Evolutionary conservation across 441 rosid genomes (phyloP).

Genomic region (Adansonia grandidieri): DNA sequence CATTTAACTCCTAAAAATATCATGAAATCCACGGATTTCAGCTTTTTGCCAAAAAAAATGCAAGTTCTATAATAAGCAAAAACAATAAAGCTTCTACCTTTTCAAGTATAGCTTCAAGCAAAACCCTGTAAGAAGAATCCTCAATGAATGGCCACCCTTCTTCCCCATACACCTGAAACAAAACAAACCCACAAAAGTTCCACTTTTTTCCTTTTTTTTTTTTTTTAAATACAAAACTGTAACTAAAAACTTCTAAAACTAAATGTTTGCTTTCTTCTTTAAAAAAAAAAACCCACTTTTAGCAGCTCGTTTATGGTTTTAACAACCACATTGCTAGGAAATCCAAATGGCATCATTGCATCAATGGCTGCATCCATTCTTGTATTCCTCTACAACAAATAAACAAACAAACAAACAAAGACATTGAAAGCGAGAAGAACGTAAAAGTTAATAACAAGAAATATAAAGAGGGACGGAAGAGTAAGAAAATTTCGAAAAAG

Average conservation of each 20-base stretch:
- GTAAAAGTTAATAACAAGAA: not conserved
- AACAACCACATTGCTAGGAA: slow-evolving; percentile 27
- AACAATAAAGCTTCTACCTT: slow-evolving; percentile 10
- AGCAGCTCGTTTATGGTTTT: slow-evolving; percentile 40
- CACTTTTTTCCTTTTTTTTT: not conserved
- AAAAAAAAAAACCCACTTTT: slow-evolving; percentile 32
- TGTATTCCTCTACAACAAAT: slow-evolving; percentile 25
- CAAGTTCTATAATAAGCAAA: not conserved
- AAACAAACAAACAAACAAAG: not conserved
- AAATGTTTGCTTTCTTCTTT: not conserved
- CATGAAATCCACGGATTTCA: not conserved
- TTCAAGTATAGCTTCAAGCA: slow-evolving; percentile 44
- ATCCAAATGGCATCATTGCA: slow-evolving; percentile 46
- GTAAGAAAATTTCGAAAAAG: not conserved
- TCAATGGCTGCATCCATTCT: slow-evolving; percentile 59
- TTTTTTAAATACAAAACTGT: not conserved
- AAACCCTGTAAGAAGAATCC: slow-evolving; percentile 38
- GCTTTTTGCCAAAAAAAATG: not conserved
- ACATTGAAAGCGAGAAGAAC: not conserved
- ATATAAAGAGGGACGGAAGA: not conserved
- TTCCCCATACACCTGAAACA: slow-evolving; percentile 47
- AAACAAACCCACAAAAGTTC: slow-evolving; percentile 11
- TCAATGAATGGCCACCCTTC: slow-evolving; percentile 54
- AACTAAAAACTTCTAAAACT: slow-evolving; percentile 5
- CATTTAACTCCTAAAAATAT: not conserved